Conservation (phyloP, 2,329 filamentous ascomycete genomes). For the Macrophomina tecta region DNA sequence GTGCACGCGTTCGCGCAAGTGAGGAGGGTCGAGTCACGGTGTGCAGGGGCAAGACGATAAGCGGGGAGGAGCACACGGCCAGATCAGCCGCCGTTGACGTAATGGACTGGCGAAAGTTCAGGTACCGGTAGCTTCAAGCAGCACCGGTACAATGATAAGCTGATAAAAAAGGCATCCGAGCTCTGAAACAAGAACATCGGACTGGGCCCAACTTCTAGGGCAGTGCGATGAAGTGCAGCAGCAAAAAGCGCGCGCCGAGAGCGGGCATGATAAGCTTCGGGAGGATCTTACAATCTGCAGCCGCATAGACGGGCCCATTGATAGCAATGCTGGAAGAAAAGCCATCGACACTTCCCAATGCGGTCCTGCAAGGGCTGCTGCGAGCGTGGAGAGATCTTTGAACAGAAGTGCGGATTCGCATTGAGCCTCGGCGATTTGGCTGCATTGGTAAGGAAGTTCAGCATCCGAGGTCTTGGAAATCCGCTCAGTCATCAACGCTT, state of each 20-base stretch:
- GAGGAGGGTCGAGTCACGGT: background rate
- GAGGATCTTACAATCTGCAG: too few relatives aligned
- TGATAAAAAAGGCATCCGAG: background rate
- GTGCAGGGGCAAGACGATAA: background rate
- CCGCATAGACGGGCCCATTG: background rate
- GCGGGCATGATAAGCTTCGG: background rate
- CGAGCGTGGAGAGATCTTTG: background rate
- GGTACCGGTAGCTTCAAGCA: background rate
- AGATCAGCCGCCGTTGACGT: background rate
- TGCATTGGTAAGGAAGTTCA: background rate
- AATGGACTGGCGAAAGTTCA: background rate
- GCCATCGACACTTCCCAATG: background rate
- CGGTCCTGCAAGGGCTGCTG: background rate
- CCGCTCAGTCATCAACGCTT: slow-evolving; percentile 2
- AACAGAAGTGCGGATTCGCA: background rate
- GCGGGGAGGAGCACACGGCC: background rate
- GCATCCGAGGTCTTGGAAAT: background rate
- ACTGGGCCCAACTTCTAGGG: background rate
- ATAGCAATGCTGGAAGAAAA: background rate
- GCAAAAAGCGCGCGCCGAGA: background rate
- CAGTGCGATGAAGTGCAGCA: background rate
- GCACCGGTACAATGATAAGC: background rate
- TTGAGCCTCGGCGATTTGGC: slow-evolving; percentile 11
- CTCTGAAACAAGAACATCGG: background rate
- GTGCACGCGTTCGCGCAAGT: background rate